Evolutionary conservation across 345 rosid genomes (phyloP).

Genomic region (Gossypioides kirkii): DNA sequence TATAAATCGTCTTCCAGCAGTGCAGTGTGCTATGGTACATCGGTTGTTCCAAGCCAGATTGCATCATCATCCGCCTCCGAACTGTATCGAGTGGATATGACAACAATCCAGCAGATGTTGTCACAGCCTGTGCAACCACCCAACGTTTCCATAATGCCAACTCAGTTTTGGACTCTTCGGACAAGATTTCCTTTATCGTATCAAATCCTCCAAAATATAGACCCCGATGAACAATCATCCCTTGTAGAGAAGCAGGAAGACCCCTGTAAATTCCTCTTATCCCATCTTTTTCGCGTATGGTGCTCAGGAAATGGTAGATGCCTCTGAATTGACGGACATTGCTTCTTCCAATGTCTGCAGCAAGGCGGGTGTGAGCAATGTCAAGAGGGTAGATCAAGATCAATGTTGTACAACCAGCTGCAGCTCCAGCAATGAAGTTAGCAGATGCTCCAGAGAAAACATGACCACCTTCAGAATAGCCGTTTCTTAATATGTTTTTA

Average conservation of each 20-base stretch:
- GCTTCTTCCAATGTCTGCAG: constrained; percentile 78
- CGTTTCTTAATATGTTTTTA: constrained; percentile 56
- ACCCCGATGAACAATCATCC: constrained; percentile 82
- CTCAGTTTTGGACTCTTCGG: constrained; percentile 51
- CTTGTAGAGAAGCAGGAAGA: constrained; percentile 85
- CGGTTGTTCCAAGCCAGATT: constrained; percentile 73
- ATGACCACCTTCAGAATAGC: constrained; percentile 38
- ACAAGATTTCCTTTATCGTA: constrained; percentile 71
- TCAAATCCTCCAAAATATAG: constrained; percentile 93
- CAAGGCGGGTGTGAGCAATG: constrained; percentile 88
- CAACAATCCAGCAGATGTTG: constrained; percentile 78
- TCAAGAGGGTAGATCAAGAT: constrained; percentile 77
- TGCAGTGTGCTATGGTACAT: constrained; percentile 66
- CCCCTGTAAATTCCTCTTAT: constrained; percentile 83
- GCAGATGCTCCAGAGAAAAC: constrained; percentile 64
- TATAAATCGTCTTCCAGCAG: constrained; percentile 81
- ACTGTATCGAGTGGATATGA: constrained; percentile 94
- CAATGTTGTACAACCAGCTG: constrained; percentile 70
- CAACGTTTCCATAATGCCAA: constrained; percentile 82
- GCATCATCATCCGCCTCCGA: constrained; percentile 96
- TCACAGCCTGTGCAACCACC: constrained; percentile 83
- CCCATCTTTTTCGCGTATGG: constrained; percentile 68
- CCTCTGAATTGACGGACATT: constrained; percentile 86
- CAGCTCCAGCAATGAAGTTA: constrained; percentile 87
- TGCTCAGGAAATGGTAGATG: constrained; percentile 72